Evolutionary conservation across 352 stramenopile genomes (phyloP).

Genomic region (Phytophthora pluvialis): DNA sequence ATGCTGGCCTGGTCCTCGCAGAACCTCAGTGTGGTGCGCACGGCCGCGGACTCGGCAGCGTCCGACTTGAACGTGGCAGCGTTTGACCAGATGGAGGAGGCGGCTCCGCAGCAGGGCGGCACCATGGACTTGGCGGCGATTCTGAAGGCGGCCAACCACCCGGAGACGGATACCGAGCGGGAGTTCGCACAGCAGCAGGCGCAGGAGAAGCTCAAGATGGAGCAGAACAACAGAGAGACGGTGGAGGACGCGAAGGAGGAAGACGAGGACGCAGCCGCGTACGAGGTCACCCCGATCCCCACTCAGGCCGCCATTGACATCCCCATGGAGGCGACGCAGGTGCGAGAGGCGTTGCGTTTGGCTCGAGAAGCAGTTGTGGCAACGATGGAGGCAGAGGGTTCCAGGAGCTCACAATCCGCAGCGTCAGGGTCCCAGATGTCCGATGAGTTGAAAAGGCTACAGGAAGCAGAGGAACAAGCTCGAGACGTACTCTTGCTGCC

Average conservation of each 20-base stretch:
- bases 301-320: slow-evolving; percentile 27
- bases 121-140: slow-evolving; percentile 19
- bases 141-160: slow-evolving; percentile 26
- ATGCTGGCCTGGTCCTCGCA: slow-evolving; percentile 39
- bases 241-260: background rate
- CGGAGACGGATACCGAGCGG: slow-evolving; percentile 11
- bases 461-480: slow-evolving; percentile 42
- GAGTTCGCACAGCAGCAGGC: background rate
- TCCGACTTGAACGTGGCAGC: slow-evolving; percentile 10
- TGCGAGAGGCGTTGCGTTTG: slow-evolving; percentile 22
- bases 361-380: slow-evolving; percentile 24
- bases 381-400: slow-evolving; percentile 22
- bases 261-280: background rate
- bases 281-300: slow-evolving; percentile 11
- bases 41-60: slow-evolving; percentile 7
- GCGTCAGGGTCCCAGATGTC: slow-evolving; percentile 9
- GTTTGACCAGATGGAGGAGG: background rate
- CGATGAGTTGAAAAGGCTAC: slow-evolving; percentile 14
- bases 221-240: slow-evolving; percentile 1
- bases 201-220: slow-evolving; percentile 15
- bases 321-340: slow-evolving; percentile 27
- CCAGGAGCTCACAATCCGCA: slow-evolving; percentile 1
- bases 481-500: slow-evolving; percentile 41
- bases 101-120: background rate
- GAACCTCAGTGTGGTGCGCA: slow-evolving; percentile 22